Conservation (phyloP, 1,139 yeast genomes). For the Geotrichum fermentans region DNA sequence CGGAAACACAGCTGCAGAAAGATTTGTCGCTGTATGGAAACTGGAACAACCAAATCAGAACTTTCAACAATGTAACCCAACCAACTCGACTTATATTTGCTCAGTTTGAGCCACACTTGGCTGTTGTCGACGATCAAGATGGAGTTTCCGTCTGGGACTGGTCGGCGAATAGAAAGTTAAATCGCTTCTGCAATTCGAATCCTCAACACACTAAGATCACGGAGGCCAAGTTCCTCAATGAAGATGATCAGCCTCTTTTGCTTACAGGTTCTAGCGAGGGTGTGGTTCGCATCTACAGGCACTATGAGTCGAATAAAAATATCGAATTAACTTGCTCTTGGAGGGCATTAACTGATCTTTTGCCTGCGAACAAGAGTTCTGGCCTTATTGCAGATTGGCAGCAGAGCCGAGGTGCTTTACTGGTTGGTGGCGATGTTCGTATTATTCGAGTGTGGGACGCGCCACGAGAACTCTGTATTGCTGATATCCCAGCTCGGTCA, state of each 20-base stretch:
- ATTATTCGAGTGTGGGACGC: conserved; percentile 95
- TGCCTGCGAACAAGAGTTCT: conserved; percentile 62
- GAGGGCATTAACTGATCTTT: conserved; percentile 86
- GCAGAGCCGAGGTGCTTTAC: conserved; percentile 83
- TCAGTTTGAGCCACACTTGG: conserved; percentile 82
- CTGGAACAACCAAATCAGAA: conserved; percentile 67
- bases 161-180: conserved; percentile 53
- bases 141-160: conserved; percentile 87
- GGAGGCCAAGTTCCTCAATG: conserved; percentile 79
- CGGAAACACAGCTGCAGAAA: conserved; percentile 86
- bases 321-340: conserved; percentile 77
- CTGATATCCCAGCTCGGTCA: conserved; percentile 87
- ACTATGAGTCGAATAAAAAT: conserved; percentile 55
- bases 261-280: conserved; percentile 93
- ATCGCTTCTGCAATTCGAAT: conserved; percentile 75
- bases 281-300: conserved; percentile 75
- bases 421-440: conserved; percentile 94
- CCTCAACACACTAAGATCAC: conserved; percentile 87
- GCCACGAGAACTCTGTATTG: conserved; percentile 79
- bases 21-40: conserved; percentile 77
- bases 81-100: conserved; percentile 77
- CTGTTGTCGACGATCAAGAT: conserved; percentile 81
- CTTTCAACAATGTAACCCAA: conserved; percentile 69
- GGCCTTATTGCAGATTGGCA: conserved; percentile 95
- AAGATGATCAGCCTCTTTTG: conserved; percentile 81